Percentiles rank a stretch among this genome's conserved stretches.
phyloP scores from a whole-genome alignment of 2,329 filamentous ascomycete genomes.

The Elsinoe arachidis region DNA sequence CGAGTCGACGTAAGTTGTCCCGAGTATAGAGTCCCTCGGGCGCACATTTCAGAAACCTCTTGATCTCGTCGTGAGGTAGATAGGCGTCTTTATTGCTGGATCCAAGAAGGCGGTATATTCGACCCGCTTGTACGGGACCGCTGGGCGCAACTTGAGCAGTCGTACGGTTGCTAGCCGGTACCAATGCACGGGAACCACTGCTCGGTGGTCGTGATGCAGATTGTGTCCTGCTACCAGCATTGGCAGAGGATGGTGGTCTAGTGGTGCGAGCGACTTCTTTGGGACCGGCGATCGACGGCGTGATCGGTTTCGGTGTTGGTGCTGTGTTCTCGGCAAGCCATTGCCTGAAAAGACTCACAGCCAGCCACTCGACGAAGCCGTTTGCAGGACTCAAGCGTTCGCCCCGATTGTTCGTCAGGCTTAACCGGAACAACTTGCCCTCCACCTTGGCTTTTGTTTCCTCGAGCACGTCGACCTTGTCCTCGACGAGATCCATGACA shows the following conservation, averaged over 20 bases:
- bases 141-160: slow-evolving; percentile 34
- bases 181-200: slow-evolving; percentile 17
- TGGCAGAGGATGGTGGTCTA: slow-evolving; percentile 10
- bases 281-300: slow-evolving; percentile 11
- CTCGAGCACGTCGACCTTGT: slow-evolving; percentile 87
- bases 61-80: slow-evolving; percentile 77
- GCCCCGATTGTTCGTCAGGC: slow-evolving; percentile 66
- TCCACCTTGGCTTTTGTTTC: slow-evolving; percentile 75
- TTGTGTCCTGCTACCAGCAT: slow-evolving; percentile 4
- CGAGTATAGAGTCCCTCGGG: slow-evolving; percentile 69
- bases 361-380: slow-evolving; percentile 83
- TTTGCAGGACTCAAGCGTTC: slow-evolving; percentile 74
- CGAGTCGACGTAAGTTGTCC: slow-evolving; percentile 78
- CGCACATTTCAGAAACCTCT: slow-evolving; percentile 75
- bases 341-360: slow-evolving; percentile 76
- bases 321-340: slow-evolving; percentile 89
- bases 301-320: slow-evolving; percentile 34
- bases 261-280: slow-evolving; percentile 4
- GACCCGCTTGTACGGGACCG: slow-evolving; percentile 50
- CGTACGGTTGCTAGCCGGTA: slow-evolving; percentile 11
- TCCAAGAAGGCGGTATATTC: slow-evolving; percentile 70
- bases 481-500: slow-evolving; percentile 83
- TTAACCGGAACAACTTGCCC: slow-evolving; percentile 71
- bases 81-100: slow-evolving; percentile 53
- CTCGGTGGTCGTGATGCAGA: slow-evolving; percentile 21